These are phyloP conservation scores for Dendrobium chrysotoxum DNA, from an alignment of 106 monocot genomes.

Conservation along the genomic window DNA sequence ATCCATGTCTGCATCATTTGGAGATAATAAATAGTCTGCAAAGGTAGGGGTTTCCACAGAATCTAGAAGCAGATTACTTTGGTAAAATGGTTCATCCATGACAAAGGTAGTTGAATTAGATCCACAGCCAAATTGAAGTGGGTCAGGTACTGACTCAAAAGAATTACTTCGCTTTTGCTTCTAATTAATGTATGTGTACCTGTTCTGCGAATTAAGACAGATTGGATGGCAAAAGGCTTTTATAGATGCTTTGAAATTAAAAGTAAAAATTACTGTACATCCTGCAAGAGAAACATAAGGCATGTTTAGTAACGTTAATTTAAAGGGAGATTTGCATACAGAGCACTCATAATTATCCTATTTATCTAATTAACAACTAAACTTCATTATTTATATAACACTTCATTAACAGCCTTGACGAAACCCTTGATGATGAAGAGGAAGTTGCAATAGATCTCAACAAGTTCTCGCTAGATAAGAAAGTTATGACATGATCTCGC, in stretches of 20 bases:
- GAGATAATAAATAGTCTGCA: too few relatives aligned
- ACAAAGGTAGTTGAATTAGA: constrained; percentile 20
- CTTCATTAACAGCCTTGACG: too few relatives aligned
- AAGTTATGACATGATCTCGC: too few relatives aligned
- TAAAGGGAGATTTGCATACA: neutral
- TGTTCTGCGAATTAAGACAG: neutral
- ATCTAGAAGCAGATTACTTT: constrained; percentile 19
- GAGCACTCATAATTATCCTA: too few relatives aligned
- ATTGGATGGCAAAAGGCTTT: neutral
- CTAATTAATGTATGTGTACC: neutral
- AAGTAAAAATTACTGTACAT: neutral
- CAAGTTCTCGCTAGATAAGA: too few relatives aligned
- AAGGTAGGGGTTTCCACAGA: too few relatives aligned
- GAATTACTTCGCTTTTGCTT: constrained; percentile 27
- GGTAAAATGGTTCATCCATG: constrained; percentile 28
- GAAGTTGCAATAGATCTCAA: too few relatives aligned
- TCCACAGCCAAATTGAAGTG: constrained; percentile 27
- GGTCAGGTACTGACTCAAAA: constrained; percentile 17
- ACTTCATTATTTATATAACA: too few relatives aligned
- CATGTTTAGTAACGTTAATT: neutral
- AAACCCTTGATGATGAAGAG: too few relatives aligned
- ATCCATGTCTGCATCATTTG: constrained; percentile 17
- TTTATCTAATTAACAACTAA: too few relatives aligned
- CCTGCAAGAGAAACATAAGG: neutral
- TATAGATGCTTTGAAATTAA: neutral